Evolutionary conservation across 2,329 filamentous ascomycete species (phyloP), one percentile per base, ranked within the genome.

Genomic region (Cytospora piceae): DNA sequence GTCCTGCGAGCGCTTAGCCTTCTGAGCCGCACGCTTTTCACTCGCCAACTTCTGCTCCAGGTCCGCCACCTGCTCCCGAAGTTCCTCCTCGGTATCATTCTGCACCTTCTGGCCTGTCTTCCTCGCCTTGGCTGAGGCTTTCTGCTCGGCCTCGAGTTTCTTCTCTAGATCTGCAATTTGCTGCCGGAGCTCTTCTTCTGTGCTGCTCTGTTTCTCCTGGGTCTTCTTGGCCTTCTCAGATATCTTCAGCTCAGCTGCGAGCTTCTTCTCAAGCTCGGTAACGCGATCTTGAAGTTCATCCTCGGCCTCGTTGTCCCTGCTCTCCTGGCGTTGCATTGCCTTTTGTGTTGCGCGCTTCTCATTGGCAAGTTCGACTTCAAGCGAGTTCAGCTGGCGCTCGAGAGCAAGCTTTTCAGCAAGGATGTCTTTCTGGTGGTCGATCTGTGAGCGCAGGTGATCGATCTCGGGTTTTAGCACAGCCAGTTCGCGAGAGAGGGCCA

Each of bases 351-450:
- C 75, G 63, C 75, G 73, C 67, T 77, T 94, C 74, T 95, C 92
- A 70, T 91, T 92, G 69, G 94, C 92, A 2, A 97, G 82, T 71
- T 96, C 91, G 53, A 92, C 88, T 75, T 96, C 91, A 2, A 94
- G 77, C 1, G 89, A 87, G 72, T 85, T 89, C 32, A 97, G 77
- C 76, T 95, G 91, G 56, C 91, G 88, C 73, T 95, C 89, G 17
- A 97, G 78, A 2, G 90, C 84, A 55, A 94, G 82, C 75, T 96
- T 97, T 74, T 96, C 93, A 1, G 90, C 82, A 20, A 96, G 81
- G 14, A 92, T 80, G 2, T 85, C 83, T 72, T 93, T 88, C 62
- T 94, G 87, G 17, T 83, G 81, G 32, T 79, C 73, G 14, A 87
- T 74, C 71, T 87, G 84, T 2, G 83, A 81, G 69, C 80, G 79